Conservation (phyloP, 805 yeast species). For the Candida palmyrensis region DNA sequence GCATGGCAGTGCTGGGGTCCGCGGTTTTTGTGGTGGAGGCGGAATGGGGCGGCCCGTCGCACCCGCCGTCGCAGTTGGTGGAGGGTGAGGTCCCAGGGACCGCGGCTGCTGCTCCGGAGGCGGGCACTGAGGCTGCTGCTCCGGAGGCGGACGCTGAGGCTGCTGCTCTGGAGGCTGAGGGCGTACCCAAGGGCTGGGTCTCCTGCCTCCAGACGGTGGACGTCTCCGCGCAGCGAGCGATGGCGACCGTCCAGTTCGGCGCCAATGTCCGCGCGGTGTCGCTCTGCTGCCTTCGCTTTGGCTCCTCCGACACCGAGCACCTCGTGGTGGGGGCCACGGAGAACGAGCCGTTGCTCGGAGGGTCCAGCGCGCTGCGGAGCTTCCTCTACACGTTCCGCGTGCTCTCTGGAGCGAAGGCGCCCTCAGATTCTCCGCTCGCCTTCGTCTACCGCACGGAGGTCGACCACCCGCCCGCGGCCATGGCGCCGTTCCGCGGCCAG, state of each 20-base stretch:
- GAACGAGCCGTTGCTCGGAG: conserved; percentile 7
- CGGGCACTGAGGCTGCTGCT: conserved; percentile 39
- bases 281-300: conserved; percentile 28
- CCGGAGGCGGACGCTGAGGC: conserved; percentile 27
- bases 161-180: conserved; percentile 6
- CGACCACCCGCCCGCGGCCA: conserved; percentile 41
- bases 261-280: conserved; percentile 40
- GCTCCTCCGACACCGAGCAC: conserved; percentile 19
- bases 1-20: conserved; percentile 18
- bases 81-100: conserved; percentile 10
- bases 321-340: conserved; percentile 42
- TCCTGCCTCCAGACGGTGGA: conserved; percentile 52
- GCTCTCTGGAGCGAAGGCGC: conserved; percentile 23
- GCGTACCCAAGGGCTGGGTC: conserved; percentile 32
- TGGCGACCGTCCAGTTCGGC: conserved; percentile 41
- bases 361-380: conserved; percentile 11
- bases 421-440: conserved; percentile 19
- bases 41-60: neutral
- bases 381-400: conserved; percentile 36
- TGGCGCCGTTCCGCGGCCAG: conserved; percentile 51
- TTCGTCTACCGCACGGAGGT: conserved; percentile 59
- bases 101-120: too few species aligned
- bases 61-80: neutral
- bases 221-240: conserved; percentile 22
- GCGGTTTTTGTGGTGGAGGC: neutral